These are phyloP conservation scores for Colletotrichum lentis DNA, from an alignment of 2,329 filamentous ascomycete species.

Conservation along the genomic window DNA sequence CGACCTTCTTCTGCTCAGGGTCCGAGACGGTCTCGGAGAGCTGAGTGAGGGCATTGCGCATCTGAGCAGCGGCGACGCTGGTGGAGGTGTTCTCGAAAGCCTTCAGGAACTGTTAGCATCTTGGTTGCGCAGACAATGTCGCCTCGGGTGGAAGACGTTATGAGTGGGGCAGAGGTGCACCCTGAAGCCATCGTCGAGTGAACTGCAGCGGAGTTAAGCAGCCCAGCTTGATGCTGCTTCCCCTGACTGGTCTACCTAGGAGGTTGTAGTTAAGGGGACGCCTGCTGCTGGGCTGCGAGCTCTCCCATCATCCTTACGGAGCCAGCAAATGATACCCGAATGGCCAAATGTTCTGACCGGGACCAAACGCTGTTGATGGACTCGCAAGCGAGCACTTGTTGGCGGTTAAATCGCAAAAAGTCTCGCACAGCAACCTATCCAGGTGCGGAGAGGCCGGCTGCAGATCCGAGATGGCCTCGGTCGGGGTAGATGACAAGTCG, in stretches of 20 bases:
- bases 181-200: constrained; percentile 5
- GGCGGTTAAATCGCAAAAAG: not conserved
- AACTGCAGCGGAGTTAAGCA: not conserved
- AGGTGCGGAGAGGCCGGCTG: not conserved
- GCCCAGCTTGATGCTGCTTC: not conserved
- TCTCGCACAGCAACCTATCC: not conserved
- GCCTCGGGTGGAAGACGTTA: not conserved
- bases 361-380: not conserved
- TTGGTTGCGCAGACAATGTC: constrained; percentile 17
- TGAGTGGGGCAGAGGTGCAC: not conserved
- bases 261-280: not conserved
- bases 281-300: not conserved
- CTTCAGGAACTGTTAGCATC: constrained; percentile 60
- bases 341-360: not conserved
- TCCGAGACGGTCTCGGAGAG: constrained; percentile 91
- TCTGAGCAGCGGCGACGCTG: constrained; percentile 96
- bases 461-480: not conserved
- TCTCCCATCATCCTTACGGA: not conserved
- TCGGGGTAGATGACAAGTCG: not conserved
- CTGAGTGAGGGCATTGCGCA: constrained; percentile 96
- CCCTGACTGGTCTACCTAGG: not conserved
- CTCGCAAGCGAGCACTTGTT: not conserved
- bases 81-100: constrained; percentile 99
- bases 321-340: not conserved
- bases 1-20: constrained; percentile 82